A percentile compares a stretch with the other conserved stretches of the same genome.
Conservation (phyloP, 2,329 filamentous ascomycete species). For the Cladorrhinum sp. region DNA sequence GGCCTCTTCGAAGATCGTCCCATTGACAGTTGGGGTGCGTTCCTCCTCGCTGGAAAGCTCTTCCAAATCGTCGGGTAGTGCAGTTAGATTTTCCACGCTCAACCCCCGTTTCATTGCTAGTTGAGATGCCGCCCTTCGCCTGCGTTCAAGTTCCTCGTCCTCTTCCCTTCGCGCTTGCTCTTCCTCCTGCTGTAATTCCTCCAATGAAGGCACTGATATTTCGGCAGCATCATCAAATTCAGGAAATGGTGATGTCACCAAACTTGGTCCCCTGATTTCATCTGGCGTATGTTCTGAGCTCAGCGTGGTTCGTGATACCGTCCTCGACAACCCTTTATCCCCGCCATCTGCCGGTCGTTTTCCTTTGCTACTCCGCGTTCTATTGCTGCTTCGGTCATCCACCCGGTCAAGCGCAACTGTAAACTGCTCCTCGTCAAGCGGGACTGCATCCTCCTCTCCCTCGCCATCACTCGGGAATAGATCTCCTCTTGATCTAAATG, state of each 20-base stretch:
- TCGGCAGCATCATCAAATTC: conserved; percentile 4
- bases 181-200: conserved; percentile 54
- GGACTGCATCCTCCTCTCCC: conserved; percentile 90
- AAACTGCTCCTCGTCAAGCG: conserved; percentile 90
- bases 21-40: not conserved
- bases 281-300: conserved; percentile 37
- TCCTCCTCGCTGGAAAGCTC: conserved; percentile 27
- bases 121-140: conserved; percentile 50
- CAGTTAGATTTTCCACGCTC: conserved; percentile 32
- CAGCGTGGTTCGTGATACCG: conserved; percentile 58
- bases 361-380: conserved; percentile 58
- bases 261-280: conserved; percentile 12
- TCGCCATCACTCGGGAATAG: conserved; percentile 82
- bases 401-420: conserved; percentile 76
- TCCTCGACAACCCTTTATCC: conserved; percentile 42
- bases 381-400: conserved; percentile 69
- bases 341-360: conserved; percentile 45
- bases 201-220: conserved; percentile 43
- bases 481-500: conserved; percentile 82
- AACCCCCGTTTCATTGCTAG: conserved; percentile 52
- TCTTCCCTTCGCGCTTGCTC: conserved; percentile 50
- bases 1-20: not conserved
- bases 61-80: conserved; percentile 34
- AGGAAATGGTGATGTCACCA: conserved; percentile 15
- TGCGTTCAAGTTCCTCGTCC: conserved; percentile 50